These are phyloP conservation scores for Didymella lethalis DNA, from an alignment of 2,329 filamentous ascomycete species.

Conservation along the genomic window DNA sequence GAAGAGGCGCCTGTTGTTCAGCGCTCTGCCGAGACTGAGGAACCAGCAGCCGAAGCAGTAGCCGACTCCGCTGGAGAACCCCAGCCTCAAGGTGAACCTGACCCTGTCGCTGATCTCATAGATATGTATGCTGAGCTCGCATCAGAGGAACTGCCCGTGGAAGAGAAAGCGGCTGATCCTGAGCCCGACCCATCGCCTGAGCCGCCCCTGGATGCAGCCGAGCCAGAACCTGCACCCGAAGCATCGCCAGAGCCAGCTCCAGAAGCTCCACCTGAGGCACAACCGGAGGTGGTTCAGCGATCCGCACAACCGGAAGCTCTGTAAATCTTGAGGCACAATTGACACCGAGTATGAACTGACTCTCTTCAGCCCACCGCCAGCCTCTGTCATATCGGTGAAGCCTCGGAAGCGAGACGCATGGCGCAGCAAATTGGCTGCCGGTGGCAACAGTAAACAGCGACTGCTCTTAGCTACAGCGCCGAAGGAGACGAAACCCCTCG, in stretches of 20 bases:
- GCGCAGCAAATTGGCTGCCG: constrained; percentile 19
- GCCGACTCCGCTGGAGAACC: neutral
- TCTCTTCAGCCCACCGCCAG: constrained; percentile 2
- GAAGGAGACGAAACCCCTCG: constrained; percentile 24
- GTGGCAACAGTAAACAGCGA: constrained; percentile 14
- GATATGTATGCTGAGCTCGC: constrained; percentile 12
- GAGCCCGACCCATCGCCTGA: constrained; percentile 11
- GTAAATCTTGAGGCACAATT: neutral
- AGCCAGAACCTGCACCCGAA: constrained; percentile 5
- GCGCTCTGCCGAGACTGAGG: neutral
- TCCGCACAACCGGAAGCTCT: neutral
- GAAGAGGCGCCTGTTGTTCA: neutral
- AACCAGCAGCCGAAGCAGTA: constrained; percentile 6
- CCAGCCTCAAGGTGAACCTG: constrained; percentile 15
- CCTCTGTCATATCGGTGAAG: constrained; percentile 14
- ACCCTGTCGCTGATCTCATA: constrained; percentile 1
- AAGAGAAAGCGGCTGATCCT: constrained; percentile 4
- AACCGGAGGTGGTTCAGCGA: constrained; percentile 1
- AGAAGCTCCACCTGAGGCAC: constrained; percentile 8
- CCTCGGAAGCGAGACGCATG: constrained; percentile 26
- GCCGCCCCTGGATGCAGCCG: neutral
- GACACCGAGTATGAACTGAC: neutral
- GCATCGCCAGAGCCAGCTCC: neutral
- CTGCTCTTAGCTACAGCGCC: constrained; percentile 22
- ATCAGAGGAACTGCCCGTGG: constrained; percentile 13